phyloP scores from a whole-genome alignment of 1,139 yeast species.

The Yamadazyma trypodendri region DNA sequence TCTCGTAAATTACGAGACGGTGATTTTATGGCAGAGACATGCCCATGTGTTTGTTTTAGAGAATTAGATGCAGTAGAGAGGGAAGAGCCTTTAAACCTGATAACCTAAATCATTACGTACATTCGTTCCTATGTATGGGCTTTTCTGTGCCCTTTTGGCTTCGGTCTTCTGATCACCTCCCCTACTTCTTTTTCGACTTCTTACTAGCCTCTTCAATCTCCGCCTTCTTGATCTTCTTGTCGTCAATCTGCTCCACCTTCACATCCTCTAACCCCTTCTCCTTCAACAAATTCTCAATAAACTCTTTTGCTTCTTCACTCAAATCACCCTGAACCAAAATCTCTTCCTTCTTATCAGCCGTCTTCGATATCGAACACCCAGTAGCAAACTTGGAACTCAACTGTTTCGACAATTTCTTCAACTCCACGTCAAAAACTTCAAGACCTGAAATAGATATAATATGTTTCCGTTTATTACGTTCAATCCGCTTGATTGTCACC shows the following conservation, averaged over 20 bases:
- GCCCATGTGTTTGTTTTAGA: too few relatives aligned
- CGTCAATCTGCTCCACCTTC: constrained; percentile 84
- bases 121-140: too few relatives aligned
- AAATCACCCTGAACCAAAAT: constrained; percentile 94
- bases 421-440: constrained; percentile 84
- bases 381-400: constrained; percentile 96
- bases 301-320: constrained; percentile 84
- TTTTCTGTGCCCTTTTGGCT: too few relatives aligned
- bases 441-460: constrained; percentile 84
- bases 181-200: constrained; percentile 65
- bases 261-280: constrained; percentile 83
- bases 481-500: constrained; percentile 81
- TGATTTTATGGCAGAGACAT: too few relatives aligned
- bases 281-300: constrained; percentile 66
- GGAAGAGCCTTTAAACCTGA: too few relatives aligned
- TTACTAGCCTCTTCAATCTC: constrained; percentile 76
- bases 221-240: constrained; percentile 64
- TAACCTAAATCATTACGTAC: too few relatives aligned
- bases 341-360: constrained; percentile 89
- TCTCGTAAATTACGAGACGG: background rate
- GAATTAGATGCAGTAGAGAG: too few relatives aligned
- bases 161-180: too few relatives aligned
- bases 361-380: constrained; percentile 93
- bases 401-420: constrained; percentile 87
- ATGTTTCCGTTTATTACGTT: constrained; percentile 86